Conservation (phyloP, 2,329 filamentous ascomycete genomes). For the Bipolaris zeicola region DNA sequence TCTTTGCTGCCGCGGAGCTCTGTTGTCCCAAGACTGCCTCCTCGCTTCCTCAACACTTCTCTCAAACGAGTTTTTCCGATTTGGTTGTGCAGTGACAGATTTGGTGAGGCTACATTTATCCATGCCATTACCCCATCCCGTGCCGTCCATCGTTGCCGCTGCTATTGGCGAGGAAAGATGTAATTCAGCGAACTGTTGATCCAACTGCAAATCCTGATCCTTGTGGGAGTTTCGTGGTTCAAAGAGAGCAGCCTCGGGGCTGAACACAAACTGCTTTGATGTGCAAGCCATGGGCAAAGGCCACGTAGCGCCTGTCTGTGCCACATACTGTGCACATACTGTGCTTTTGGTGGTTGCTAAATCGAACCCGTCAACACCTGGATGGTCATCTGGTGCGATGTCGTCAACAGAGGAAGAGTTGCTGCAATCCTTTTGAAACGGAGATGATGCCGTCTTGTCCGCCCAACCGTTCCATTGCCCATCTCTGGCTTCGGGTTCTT, state of each 20-base stretch:
- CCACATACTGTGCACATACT: slow-evolving; percentile 6
- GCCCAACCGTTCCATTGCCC: slow-evolving; percentile 42
- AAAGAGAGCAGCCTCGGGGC: slow-evolving; percentile 33
- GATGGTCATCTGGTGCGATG: slow-evolving; percentile 29
- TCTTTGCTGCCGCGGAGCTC: slow-evolving; percentile 8
- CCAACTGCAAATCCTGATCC: background rate
- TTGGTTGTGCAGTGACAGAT: slow-evolving; percentile 7
- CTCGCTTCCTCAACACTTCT: slow-evolving; percentile 3
- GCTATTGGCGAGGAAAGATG: slow-evolving; percentile 24
- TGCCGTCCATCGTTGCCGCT: slow-evolving; percentile 4
- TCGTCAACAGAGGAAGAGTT: slow-evolving; percentile 21
- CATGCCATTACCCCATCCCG: slow-evolving; percentile 14
- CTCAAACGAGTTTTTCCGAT: background rate
- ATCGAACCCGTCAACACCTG: background rate
- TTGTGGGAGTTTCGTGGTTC: slow-evolving; percentile 17
- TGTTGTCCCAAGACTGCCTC: slow-evolving; percentile 11
- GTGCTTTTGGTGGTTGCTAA: background rate
- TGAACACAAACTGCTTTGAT: slow-evolving; percentile 18
- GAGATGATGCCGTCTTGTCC: slow-evolving; percentile 29
- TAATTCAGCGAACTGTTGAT: slow-evolving; percentile 21
- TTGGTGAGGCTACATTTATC: slow-evolving; percentile 25
- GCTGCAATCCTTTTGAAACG: slow-evolving; percentile 26
- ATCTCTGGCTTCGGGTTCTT: slow-evolving; percentile 27
- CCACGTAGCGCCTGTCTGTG: slow-evolving; percentile 2
- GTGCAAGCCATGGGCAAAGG: slow-evolving; percentile 25